Base-by-base conservation (phyloP, 2,329 filamentous ascomycete species). In the Fusarium sp. region DNA sequence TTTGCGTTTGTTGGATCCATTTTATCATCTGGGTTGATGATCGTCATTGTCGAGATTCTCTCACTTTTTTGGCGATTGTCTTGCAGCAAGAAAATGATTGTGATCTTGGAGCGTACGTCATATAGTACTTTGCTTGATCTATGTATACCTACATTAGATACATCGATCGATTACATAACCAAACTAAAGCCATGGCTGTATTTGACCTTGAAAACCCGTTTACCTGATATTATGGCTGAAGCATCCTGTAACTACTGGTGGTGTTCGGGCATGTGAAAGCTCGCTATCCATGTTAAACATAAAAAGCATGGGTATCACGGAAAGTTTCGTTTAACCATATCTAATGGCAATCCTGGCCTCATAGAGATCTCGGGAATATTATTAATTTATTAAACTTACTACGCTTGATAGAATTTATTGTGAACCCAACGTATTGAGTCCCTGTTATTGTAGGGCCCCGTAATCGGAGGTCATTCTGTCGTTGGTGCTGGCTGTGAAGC, bases 91-190 rank as follows among this genome's bases (percentile, higher is more conserved):
- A 48, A 35, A 50, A 42, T 57, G 22, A 47, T 35, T 48, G 32
- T 26, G 60, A 70, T 70, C 65, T 66, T 61, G 45, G 45, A 42
- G 50, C 41, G n/a, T 73, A 73, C 70, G 59, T 70, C 70, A 61
- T 61, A 14, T 17, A 4, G 14, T 35, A 35, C 32, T 35, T 35
- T 35, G 8, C 47, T n/a, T 18, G 30, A 15, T 59, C 32, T 36
- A 26, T 58, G 11, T 13, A 39, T 39, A 26, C 26, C 26, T 26
- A 3, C 32, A 39, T 39, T 22, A 8, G 38, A 39, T 22, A 22
- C 38, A 39, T 22, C 8, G 38, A 22, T 26, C 8, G 38, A 22
- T 26, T 32, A 15, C 20, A 36, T 51, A 36, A 30, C 0, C n/a
- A 30, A 22, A 8, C 2, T 39, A 14, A 28, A 42, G 26, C n/a